Evolutionary conservation across 495 filamentous ascomycete species (phyloP), one percentile per base, ranked within the genome.

Genomic region (Diplogelasinospora grovesii): DNA sequence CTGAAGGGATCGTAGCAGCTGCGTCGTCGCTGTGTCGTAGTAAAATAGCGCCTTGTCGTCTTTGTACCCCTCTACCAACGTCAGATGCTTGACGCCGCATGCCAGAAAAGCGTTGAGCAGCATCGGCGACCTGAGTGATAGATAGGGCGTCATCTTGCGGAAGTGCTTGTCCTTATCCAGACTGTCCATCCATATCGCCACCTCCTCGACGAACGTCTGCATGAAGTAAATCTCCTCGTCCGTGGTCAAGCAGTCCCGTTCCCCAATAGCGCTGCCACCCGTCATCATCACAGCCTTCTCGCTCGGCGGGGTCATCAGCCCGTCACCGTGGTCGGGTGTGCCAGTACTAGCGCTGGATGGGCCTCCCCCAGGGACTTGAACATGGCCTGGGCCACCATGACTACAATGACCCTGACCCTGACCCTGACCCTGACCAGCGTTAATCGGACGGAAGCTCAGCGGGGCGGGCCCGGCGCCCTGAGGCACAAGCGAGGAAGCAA

Each of bases 141-240:
- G 78, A 46, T 83, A 85, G 2, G 92, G 92, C 8, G 95, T 65
- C 22, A 85, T 65, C 41, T 82, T 77, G 20, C 85, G 84, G 56
- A 97, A 98, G 74, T 96, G 86, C 68, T 94, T 93, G 54, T 77
- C 71, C 21, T 76, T 73, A 66, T 95, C 85, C 68, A 95, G 77
- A 33, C 79, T 85, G 59, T 97, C 92, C 87, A 98, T 92, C 85
- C 90, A 95, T 13, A 85, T 61, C 3, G 85, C 89, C 11, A 98
- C 83, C 49, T 95, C 85, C 52, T 94, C 86, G 19, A 92, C 79
- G 56, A 94, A 98, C 0, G 85, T 79, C 56, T 93, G 87, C 78
- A 98, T 85, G 51, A 87, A 85, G 27, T 80, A 69, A 2, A 88
- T 72, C 56, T 95, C 85, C 31, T 94, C 83, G 2, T 80, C 77